Conservation (phyloP, 1,139 yeast species). For the Blastobotrys serpentis region DNA sequence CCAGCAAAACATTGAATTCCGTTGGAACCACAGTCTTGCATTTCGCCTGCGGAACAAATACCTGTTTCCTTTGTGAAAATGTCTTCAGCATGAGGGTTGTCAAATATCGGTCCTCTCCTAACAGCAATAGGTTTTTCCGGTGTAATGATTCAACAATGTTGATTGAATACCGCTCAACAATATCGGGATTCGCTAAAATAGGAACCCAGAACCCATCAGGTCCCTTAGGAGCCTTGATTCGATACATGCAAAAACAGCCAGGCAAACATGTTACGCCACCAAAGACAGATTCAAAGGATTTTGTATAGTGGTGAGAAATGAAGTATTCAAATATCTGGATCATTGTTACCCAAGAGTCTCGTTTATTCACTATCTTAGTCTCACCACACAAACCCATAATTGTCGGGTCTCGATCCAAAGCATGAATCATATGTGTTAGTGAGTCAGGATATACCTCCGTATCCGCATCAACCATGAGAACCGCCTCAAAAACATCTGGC, state of each 20-base stretch:
- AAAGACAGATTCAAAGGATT: constrained; percentile 93
- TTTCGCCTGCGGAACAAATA: constrained; percentile 94
- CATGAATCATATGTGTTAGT: constrained; percentile 87
- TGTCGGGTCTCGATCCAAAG: constrained; percentile 85
- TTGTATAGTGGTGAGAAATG: constrained; percentile 93
- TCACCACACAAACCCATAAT: constrained; percentile 98
- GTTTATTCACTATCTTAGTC: constrained; percentile 88
- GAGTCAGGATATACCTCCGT: constrained; percentile 90
- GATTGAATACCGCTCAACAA: constrained; percentile 91
- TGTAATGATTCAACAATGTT: constrained; percentile 86
- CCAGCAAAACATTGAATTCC: constrained; percentile 71
- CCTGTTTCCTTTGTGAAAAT: constrained; percentile 88
- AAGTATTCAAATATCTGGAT: constrained; percentile 96
- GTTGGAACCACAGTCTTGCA: constrained; percentile 94
- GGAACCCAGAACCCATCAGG: constrained; percentile 95
- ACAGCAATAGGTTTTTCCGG: constrained; percentile 77
- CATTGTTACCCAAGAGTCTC: constrained; percentile 86
- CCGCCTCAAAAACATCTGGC: constrained; percentile 81
- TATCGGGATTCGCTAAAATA: constrained; percentile 90
- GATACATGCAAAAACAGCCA: constrained; percentile 95
- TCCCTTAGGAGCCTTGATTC: constrained; percentile 92
- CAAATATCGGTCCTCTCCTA: constrained; percentile 92
- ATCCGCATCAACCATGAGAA: constrained; percentile 97
- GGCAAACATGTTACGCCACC: constrained; percentile 98
- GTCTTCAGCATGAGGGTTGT: constrained; percentile 88